Conservation (phyloP, 2,329 filamentous ascomycete species). For the Neopestalotiopsis sp. region DNA sequence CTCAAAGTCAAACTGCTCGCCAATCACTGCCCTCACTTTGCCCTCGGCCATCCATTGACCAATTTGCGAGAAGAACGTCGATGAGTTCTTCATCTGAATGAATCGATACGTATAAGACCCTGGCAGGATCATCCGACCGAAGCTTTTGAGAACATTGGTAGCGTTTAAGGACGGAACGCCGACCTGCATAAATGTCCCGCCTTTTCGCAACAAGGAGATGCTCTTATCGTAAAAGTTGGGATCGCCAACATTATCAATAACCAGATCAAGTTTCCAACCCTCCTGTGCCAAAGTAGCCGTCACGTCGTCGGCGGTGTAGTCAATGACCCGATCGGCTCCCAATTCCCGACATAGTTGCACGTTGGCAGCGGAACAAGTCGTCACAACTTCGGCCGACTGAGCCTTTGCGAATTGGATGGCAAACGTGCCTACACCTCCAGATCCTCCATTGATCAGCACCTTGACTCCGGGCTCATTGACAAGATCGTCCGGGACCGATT, state of each 20-base stretch:
- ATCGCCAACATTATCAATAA: constrained; percentile 62
- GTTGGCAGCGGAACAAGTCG: constrained; percentile 63
- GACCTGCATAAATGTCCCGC: constrained; percentile 4
- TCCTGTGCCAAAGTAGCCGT: constrained; percentile 48
- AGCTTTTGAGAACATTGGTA: not conserved
- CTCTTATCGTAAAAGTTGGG: not conserved
- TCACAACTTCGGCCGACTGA: constrained; percentile 62
- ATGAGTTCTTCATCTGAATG: constrained; percentile 38
- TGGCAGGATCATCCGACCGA: not conserved
- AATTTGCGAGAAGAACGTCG: not conserved
- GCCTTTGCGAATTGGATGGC: constrained; percentile 68
- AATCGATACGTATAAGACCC: not conserved
- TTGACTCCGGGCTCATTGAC: constrained; percentile 51
- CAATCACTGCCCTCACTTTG: not conserved
- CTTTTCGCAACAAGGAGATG: not conserved
- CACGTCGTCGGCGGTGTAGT: constrained; percentile 60
- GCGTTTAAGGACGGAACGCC: not conserved
- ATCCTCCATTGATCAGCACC: constrained; percentile 69
- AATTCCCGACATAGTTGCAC: constrained; percentile 59
- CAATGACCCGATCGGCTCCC: constrained; percentile 68
- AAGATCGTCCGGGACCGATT: constrained; percentile 47
- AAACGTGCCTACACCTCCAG: constrained; percentile 64
- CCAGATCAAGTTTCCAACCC: constrained; percentile 54
- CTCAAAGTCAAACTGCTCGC: constrained; percentile 44
- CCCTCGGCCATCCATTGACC: not conserved